phyloP scores from a whole-genome alignment of 148 eudicot genomes.

The Vaccinium vitisidaea region DNA sequence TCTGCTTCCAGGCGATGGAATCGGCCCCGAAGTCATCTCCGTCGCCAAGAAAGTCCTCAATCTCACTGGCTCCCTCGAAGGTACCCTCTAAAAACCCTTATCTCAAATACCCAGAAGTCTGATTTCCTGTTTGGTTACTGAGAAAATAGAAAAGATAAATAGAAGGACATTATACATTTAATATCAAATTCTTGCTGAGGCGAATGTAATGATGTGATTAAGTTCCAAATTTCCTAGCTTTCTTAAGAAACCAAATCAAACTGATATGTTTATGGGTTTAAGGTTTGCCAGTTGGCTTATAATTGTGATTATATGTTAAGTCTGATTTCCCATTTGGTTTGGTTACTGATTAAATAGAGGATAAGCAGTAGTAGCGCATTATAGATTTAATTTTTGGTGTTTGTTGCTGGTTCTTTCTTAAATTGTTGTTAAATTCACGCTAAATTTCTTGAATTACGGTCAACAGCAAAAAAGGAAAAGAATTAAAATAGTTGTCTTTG shows the following conservation, averaged over 20 bases:
- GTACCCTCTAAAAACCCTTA: slow-evolving; percentile 26
- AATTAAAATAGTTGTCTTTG: too few species aligned
- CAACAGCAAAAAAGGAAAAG: too few species aligned
- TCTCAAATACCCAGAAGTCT: neutral
- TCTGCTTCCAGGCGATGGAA: slow-evolving; percentile 93
- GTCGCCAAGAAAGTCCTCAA: slow-evolving; percentile 73
- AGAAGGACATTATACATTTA: neutral
- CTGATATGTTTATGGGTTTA: neutral
- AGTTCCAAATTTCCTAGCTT: neutral
- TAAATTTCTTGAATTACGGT: too few species aligned
- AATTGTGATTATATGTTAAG: neutral
- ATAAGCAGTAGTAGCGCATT: too few species aligned
- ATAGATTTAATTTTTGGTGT: too few species aligned
- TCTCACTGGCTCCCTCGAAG: slow-evolving; percentile 69
- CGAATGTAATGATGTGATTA: neutral
- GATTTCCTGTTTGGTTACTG: neutral
- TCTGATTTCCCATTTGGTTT: too few species aligned
- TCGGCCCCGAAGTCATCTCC: slow-evolving; percentile 89
- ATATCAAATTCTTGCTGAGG: neutral
- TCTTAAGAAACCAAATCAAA: neutral
- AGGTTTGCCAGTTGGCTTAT: neutral
- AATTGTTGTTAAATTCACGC: too few species aligned
- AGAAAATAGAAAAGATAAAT: neutral
- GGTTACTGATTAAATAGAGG: too few species aligned
- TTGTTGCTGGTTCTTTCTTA: too few species aligned